Conservation (phyloP, 805 yeast genomes). For the Maudiozyma pseudohumilis region DNA sequence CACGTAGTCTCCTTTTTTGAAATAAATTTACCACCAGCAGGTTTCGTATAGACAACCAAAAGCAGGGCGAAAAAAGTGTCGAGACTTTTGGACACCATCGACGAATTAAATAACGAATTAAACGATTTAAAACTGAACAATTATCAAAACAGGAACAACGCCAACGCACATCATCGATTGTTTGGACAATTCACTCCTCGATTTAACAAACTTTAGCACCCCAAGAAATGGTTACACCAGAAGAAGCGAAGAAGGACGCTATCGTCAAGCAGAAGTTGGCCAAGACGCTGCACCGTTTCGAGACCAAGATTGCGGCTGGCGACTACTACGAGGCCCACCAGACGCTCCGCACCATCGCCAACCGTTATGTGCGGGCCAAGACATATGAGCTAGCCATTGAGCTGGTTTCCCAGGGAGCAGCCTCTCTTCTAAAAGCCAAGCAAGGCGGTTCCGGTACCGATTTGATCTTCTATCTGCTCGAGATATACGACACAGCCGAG, state of each 20-base stretch:
- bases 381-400: conserved; percentile 65
- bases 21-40: no score
- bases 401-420: conserved; percentile 60
- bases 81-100: no score
- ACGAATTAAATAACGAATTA: no score
- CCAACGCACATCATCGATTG: no score
- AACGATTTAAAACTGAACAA: no score
- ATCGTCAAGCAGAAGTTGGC: conserved; percentile 34
- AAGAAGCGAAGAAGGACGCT: not conserved
- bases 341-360: conserved; percentile 80
- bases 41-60: no score
- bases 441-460: conserved; percentile 81
- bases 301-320: conserved; percentile 56
- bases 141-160: no score
- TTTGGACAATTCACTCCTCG: no score
- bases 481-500: conserved; percentile 48
- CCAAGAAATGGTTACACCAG: not conserved
- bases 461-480: conserved; percentile 60
- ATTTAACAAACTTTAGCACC: no score
- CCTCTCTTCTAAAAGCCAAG: conserved; percentile 53
- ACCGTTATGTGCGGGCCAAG: conserved; percentile 64
- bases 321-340: conserved; percentile 95
- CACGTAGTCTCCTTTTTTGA: no score
- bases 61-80: no score
- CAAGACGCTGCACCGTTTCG: conserved; percentile 55